Conservation (phyloP, 2,329 filamentous ascomycete genomes). For the Colletotrichum sansevieriae region DNA sequence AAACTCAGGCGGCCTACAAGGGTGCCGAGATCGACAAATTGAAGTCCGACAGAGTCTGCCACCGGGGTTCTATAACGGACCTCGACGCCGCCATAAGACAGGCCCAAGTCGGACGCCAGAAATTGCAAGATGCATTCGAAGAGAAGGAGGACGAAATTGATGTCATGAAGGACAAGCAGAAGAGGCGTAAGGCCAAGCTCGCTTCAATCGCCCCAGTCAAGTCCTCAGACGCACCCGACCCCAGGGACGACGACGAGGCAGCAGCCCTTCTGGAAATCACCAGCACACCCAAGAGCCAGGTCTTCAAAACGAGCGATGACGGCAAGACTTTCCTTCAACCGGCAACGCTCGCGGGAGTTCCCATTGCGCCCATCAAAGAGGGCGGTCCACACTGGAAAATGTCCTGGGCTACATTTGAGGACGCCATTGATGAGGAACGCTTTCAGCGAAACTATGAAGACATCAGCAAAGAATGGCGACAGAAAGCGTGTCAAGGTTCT, state of each 20-base stretch:
- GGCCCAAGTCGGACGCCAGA: not conserved
- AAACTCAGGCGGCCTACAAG: slow-evolving; percentile 30
- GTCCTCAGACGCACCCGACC: slow-evolving; percentile 17
- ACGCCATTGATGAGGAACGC: slow-evolving; percentile 46
- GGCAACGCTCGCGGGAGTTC: slow-evolving; percentile 44
- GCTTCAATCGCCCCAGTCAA: slow-evolving; percentile 23
- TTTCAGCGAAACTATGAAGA: slow-evolving; percentile 21
- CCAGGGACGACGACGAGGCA: slow-evolving; percentile 25
- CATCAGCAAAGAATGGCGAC: not conserved
- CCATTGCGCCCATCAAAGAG: slow-evolving; percentile 48
- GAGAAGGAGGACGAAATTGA: slow-evolving; percentile 16
- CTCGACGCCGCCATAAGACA: slow-evolving; percentile 18
- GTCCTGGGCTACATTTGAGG: slow-evolving; percentile 49
- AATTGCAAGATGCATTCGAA: slow-evolving; percentile 1
- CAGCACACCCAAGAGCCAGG: slow-evolving; percentile 31
- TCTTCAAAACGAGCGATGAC: slow-evolving; percentile 42
- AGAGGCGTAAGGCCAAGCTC: slow-evolving; percentile 18
- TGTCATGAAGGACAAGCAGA: slow-evolving; percentile 3
- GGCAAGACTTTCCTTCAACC: slow-evolving; percentile 46
- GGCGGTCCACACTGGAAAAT: slow-evolving; percentile 48
- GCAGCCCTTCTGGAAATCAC: slow-evolving; percentile 30
- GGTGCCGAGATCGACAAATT: slow-evolving; percentile 19
- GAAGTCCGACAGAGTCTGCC: slow-evolving; percentile 13
- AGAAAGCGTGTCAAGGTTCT: not conserved
- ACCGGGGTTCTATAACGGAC: not conserved